Evolutionary conservation across 2,329 filamentous ascomycete species (phyloP).

Genomic region (Colletotrichum higginsianum): DNA sequence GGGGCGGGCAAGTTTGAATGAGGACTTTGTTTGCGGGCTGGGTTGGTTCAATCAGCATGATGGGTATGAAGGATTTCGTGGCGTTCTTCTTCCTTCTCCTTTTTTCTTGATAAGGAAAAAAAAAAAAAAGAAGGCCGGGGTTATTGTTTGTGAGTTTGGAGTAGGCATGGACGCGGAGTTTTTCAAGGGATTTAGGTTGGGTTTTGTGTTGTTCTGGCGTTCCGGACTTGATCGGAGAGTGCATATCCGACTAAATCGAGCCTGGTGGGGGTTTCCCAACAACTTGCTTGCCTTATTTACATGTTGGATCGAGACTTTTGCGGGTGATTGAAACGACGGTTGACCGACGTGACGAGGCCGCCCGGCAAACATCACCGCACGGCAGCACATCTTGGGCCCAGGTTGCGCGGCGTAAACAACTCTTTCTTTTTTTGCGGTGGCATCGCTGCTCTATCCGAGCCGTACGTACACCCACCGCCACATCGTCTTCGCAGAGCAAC

Average conservation of each 20-base stretch:
- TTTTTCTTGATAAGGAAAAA: no score
- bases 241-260: not conserved
- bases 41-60: not conserved
- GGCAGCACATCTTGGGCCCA: not conserved
- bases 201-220: not conserved
- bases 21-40: not conserved
- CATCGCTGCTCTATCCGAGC: conserved; percentile 1
- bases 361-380: not conserved
- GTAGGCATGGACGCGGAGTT: not conserved
- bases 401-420: not conserved
- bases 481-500: not conserved
- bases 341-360: not conserved
- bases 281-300: not conserved
- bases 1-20: conserved; percentile 69
- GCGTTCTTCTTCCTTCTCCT: no score
- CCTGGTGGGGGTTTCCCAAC: not conserved
- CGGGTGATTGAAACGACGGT: not conserved
- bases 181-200: no score
- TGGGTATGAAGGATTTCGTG: not conserved
- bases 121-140: not conserved
- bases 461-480: conserved; percentile 1
- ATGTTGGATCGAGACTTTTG: not conserved
- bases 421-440: not conserved
- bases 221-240: not conserved
- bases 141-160: not conserved